Evolutionary conservation across 345 rosid species (phyloP), one percentile per base, ranked within the genome.

Genomic region (Citrus glauca): DNA sequence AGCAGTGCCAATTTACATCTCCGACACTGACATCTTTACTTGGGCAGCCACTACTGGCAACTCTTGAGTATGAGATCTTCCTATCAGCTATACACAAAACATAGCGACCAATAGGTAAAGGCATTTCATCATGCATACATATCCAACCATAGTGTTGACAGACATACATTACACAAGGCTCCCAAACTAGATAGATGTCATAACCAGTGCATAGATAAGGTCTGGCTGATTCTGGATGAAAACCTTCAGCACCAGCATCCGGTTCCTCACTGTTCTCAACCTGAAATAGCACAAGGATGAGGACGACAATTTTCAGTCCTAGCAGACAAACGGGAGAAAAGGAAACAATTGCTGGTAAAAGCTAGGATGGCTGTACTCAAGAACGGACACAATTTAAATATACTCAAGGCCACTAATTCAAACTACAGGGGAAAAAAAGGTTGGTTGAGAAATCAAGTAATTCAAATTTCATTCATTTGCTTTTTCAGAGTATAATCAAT

Each of bases 181-280:
- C 96, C 92, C 96, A 93, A 60, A 86, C 88, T 65, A 93, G 87
- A 84, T 84, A 93, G 80, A 92, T 90, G 84, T 95, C 98, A 77
- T 86, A 88, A 70, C 97, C 99, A 68, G 97, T 95, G 76, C 98
- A 93, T 16, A 95, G 86, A 86, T 95, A 95, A 8, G 97, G 95
- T 76, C 87, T 88, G 33, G 70, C 83, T 56, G 79, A 75, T 48
- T 59, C 22, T 59, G 67, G 66, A 67, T 35, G 28, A 38, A 67
- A 75, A 75, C 70, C 84, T 53, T 82, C 72, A 65, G 68, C 17
- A 37, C 27, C 27, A 67, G 79, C 69, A 84, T 85, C 87, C 35
- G 69, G 78, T 63, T 79, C 80, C 27, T 81, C 82, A 25, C 69
- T 85, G 74, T 74, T 78, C 69, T 74, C 69, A 16, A 81, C 87